Percentiles rank a stretch among this genome's conserved stretches.
Evolutionary conservation across 129 eudicot genomes (phyloP).

Genomic region (Silybum marianum): DNA sequence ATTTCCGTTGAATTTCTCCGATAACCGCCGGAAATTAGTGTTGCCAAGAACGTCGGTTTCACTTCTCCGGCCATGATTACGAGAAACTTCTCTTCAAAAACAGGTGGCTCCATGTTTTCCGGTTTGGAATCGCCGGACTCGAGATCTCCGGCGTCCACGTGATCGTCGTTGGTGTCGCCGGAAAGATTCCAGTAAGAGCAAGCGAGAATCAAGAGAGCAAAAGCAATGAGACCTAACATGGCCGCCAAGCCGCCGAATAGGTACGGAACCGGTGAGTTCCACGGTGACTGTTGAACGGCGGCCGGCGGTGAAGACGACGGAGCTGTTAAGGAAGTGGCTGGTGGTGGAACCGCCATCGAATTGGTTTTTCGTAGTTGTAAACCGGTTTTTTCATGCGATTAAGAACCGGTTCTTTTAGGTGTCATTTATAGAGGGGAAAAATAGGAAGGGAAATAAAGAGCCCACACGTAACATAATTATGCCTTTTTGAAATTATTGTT

Average conservation of each 20-base stretch:
- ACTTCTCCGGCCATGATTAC: constrained; percentile 73
- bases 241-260: constrained; percentile 79
- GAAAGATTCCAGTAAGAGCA: constrained; percentile 77
- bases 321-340: constrained; percentile 20
- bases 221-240: constrained; percentile 66
- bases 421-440: constrained; percentile 21
- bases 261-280: constrained; percentile 85
- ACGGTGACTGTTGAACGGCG: constrained; percentile 40
- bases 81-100: constrained; percentile 50
- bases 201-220: constrained; percentile 64
- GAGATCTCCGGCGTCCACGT: constrained; percentile 33
- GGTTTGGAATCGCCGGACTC: constrained; percentile 37
- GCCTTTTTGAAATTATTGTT: neutral
- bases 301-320: constrained; percentile 22
- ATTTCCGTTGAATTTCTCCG: constrained; percentile 2
- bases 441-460: neutral
- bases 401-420: neutral
- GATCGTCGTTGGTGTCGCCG: constrained; percentile 18
- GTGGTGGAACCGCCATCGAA: constrained; percentile 13
- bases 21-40: constrained; percentile 43
- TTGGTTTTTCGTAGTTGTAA: neutral
- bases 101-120: constrained; percentile 17
- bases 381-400: neutral
- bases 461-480: constrained; percentile 4
- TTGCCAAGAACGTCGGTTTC: constrained; percentile 63